Conservation (phyloP, 2,329 filamentous ascomycete genomes). For the Waltergamsia citrina region DNA sequence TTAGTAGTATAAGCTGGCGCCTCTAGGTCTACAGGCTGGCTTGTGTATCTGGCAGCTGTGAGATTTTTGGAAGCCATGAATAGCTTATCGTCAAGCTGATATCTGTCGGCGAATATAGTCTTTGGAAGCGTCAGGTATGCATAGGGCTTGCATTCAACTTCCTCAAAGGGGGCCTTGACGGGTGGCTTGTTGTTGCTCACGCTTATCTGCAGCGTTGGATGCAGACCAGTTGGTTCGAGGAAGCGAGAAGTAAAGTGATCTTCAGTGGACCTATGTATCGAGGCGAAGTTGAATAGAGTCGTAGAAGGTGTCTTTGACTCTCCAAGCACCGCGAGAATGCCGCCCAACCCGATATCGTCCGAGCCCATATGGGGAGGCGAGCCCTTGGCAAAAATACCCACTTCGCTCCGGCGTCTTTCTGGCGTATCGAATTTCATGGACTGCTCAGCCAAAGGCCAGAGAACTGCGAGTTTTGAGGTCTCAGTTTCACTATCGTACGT, state of each 20-base stretch:
- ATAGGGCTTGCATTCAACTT: conserved; percentile 61
- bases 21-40: conserved; percentile 78
- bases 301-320: conserved; percentile 59
- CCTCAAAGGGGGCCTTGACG: conserved; percentile 33
- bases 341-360: conserved; percentile 70
- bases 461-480: conserved; percentile 52
- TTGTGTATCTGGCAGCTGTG: conserved; percentile 54
- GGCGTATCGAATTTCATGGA: conserved; percentile 23
- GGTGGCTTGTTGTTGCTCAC: conserved; percentile 41
- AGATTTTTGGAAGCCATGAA: conserved; percentile 79
- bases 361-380: conserved; percentile 47
- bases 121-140: conserved; percentile 77
- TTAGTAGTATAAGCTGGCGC: conserved; percentile 73
- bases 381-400: conserved; percentile 68
- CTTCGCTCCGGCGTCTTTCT: conserved; percentile 54
- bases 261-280: conserved; percentile 58
- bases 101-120: conserved; percentile 74
- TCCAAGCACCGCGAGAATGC: conserved; percentile 69
- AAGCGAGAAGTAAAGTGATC: conserved; percentile 55
- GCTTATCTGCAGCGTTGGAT: conserved; percentile 66
- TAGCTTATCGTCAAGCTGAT: conserved; percentile 68
- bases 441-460: conserved; percentile 45
- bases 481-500: conserved; percentile 64
- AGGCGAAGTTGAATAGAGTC: conserved; percentile 75
- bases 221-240: conserved; percentile 65